Evolutionary conservation across 331 rosid species (phyloP), one percentile per base, ranked within the genome.

Genomic region (Acacia pycnantha): DNA sequence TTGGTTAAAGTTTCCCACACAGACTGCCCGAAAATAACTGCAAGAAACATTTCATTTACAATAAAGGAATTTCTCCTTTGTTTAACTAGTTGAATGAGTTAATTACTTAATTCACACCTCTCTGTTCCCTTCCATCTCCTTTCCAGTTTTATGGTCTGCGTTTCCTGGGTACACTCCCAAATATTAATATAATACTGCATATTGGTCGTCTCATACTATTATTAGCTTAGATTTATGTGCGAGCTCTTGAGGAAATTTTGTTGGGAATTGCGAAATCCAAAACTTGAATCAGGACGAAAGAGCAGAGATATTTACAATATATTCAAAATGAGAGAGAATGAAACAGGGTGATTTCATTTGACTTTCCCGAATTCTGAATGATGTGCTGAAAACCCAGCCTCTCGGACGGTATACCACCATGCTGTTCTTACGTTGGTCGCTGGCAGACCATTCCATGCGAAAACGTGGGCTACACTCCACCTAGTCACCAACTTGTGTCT

Each of bases 1-100:
- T 29, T 51, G 69, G 79, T 48, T 73, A 10, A 73, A 77, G 79
- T 67, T 78, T 54, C 77, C 4, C 15, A 4, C 21, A 33, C 11
- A 27, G 68, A 43, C 31, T 64, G 37, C 68, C 21, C 46, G 41
- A 65, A 31, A 50, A 35, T 29, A 22, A 40, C 70, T 33, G 47
- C 37, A 37, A 22, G 56, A 50, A 16, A 73, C 50, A 18, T 44
- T 74, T 69, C 65, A 11, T 67, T 27, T 65, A 6, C 27, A 6
- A 14, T 51, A 40, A 71, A 41, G 64, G 33, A 69, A 73, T 66
- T 73, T 77, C 10, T 44, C n/a, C 41, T n/a, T 78, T 29, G 51
- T 54, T 48, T 70, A n/a, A 19, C 62, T 58, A 75, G 74, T 44
- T 64, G 70, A 46, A 76, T 6, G 46, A 16, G 50, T 53, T 33